Percentiles rank a stretch among this genome's conserved stretches.
Conservation (phyloP, 2,329 filamentous ascomycete genomes). For the Aspergillus pseudoterreus region DNA sequence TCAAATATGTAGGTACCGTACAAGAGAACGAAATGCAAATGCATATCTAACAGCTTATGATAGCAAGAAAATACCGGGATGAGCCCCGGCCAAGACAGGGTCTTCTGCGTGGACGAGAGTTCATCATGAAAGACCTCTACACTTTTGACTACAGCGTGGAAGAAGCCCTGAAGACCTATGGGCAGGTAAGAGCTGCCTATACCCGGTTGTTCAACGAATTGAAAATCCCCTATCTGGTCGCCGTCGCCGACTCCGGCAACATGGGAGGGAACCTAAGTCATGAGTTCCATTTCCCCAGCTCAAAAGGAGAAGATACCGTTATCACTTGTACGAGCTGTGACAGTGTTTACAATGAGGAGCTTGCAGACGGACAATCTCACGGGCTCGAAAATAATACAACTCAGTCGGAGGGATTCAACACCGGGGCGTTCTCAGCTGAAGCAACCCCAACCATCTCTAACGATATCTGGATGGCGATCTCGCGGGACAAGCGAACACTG, state of each 20-base stretch:
- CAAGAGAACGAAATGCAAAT: not conserved
- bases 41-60: not conserved
- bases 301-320: slow-evolving; percentile 80
- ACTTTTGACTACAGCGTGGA: slow-evolving; percentile 74
- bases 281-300: slow-evolving; percentile 82
- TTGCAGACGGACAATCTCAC: slow-evolving; percentile 53
- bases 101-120: slow-evolving; percentile 81
- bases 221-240: slow-evolving; percentile 77
- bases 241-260: slow-evolving; percentile 88
- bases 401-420: slow-evolving; percentile 20
- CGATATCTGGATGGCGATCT: slow-evolving; percentile 39
- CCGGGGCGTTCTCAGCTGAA: slow-evolving; percentile 16
- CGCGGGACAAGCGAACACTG: slow-evolving; percentile 60
- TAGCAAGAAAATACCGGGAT: slow-evolving; percentile 89
- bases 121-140: slow-evolving; percentile 97
- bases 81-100: slow-evolving; percentile 86
- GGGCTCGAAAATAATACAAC: slow-evolving; percentile 6
- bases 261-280: slow-evolving; percentile 94
- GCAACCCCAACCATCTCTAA: slow-evolving; percentile 31
- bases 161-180: slow-evolving; percentile 76
- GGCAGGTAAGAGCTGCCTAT: slow-evolving; percentile 70
- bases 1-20: slow-evolving; percentile 65
- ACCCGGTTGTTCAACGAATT: slow-evolving; percentile 74
- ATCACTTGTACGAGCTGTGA: slow-evolving; percentile 70
- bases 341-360: slow-evolving; percentile 82